Evolutionary conservation across 768 basidiomycete species (phyloP).

Genomic region (Exsudoporus frostii): DNA sequence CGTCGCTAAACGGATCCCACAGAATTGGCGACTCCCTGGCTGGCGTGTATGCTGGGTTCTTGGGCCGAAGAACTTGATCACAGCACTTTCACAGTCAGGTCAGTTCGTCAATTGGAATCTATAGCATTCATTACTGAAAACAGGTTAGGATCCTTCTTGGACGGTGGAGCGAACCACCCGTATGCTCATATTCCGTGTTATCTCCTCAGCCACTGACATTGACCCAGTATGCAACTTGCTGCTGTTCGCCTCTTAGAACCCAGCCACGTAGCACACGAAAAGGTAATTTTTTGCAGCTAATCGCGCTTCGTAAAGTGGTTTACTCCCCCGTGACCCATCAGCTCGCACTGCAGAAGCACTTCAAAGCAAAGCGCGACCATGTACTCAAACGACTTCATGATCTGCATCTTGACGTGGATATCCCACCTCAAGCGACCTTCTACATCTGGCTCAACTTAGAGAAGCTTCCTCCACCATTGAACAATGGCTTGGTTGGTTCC

Average conservation of each 20-base stretch:
- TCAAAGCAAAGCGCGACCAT: conserved; percentile 88
- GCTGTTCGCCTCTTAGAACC: conserved; percentile 83
- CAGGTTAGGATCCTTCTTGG: conserved; percentile 73
- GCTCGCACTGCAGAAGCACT: conserved; percentile 84
- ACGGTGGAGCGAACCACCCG: conserved; percentile 94
- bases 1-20: conserved; percentile 15
- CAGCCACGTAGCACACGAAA: conserved; percentile 64
- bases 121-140: not conserved
- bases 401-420: conserved; percentile 72
- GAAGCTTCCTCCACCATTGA: conserved; percentile 73
- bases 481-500: conserved; percentile 73
- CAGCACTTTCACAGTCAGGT: conserved; percentile 89
- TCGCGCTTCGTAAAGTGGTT: not conserved
- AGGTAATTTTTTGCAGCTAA: conserved; percentile 34
- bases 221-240: conserved; percentile 73
- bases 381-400: conserved; percentile 77
- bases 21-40: conserved; percentile 95
- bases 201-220: not conserved
- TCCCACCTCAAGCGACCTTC: conserved; percentile 82
- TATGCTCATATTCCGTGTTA: conserved; percentile 36
- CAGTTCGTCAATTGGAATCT: conserved; percentile 8
- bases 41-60: conserved; percentile 95
- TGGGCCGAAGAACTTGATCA: conserved; percentile 84
- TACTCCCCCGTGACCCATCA: conserved; percentile 23
- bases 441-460: conserved; percentile 93